Conservation (phyloP, 352 stramenopile genomes). For the Phytophthora melonis region DNA sequence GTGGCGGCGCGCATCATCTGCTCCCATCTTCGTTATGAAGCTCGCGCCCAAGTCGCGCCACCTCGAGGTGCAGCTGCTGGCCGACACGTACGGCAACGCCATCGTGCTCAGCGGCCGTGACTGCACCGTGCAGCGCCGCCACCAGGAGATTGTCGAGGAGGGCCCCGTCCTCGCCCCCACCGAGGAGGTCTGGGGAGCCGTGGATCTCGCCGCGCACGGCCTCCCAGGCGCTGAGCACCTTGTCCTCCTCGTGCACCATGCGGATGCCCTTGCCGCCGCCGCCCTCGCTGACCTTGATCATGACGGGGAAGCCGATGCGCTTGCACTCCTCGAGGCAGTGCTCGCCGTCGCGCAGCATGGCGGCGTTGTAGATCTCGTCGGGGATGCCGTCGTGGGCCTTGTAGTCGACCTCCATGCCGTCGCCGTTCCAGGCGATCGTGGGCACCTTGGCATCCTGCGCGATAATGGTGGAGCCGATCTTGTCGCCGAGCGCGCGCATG, state of each 20-base stretch:
- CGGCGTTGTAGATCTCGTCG: constrained; percentile 93
- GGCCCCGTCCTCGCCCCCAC: constrained; percentile 94
- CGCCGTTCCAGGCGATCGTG: constrained; percentile 99
- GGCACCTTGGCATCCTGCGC: constrained; percentile 98
- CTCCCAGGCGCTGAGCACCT: constrained; percentile 95
- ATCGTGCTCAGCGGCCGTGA: constrained; percentile 99
- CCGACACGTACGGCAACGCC: constrained; percentile 98
- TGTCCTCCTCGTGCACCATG: constrained; percentile 91
- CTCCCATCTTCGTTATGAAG: constrained; percentile 99
- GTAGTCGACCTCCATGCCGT: constrained; percentile 95
- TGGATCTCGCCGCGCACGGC: constrained; percentile 98
- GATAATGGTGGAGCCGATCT: constrained; percentile 99
- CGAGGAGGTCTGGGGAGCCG: constrained; percentile 96
- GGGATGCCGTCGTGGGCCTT: constrained; percentile 89
- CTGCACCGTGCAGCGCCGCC: constrained; percentile 98
- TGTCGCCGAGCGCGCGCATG: constrained; percentile 99
- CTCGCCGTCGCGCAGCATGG: constrained; percentile 92
- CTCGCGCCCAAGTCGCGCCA: constrained; percentile 97
- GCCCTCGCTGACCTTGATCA: constrained; percentile 99
- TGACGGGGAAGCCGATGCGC: constrained; percentile 98
- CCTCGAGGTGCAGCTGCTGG: constrained; percentile 99
- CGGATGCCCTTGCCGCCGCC: constrained; percentile 99
- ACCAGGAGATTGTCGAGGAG: constrained; percentile 99
- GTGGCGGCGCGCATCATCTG: constrained; percentile 99
- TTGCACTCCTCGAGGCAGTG: constrained; percentile 95